These are phyloP conservation scores for Marasmius tenuissimus DNA, from an alignment of 1,284 basidiomycete species.

Conservation along the genomic window DNA sequence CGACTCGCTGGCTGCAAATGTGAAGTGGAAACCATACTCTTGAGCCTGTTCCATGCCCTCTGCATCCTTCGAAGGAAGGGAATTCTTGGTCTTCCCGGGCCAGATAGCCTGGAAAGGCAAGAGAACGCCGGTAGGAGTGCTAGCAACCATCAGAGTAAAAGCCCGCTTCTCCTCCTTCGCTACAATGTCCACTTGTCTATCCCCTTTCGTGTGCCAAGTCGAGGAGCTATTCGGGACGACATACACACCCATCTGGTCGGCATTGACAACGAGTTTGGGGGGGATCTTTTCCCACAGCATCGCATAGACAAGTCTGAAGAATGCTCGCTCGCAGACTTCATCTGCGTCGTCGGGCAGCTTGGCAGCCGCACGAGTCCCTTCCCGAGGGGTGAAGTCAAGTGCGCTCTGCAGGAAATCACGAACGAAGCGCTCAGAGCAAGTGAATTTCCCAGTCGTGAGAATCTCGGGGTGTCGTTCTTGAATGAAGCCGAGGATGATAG, in stretches of 20 bases:
- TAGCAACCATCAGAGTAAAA: slow-evolving; percentile 27
- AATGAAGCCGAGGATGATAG: slow-evolving; percentile 16
- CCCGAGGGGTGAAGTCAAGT: not conserved
- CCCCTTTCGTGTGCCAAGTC: slow-evolving; percentile 21
- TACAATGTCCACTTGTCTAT: slow-evolving; percentile 25
- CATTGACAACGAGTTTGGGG: not conserved
- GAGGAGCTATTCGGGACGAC: slow-evolving; percentile 18
- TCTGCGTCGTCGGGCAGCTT: slow-evolving; percentile 1
- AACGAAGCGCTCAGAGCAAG: slow-evolving; percentile 21
- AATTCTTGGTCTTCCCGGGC: slow-evolving; percentile 18
- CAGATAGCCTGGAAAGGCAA: slow-evolving; percentile 32
- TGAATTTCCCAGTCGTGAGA: slow-evolving; percentile 10
- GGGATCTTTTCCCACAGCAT: not conserved
- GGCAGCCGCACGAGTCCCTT: not conserved
- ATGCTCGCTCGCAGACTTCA: not conserved
- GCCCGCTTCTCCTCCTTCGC: slow-evolving; percentile 29
- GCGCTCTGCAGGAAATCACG: not conserved
- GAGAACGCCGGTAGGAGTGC: slow-evolving; percentile 21
- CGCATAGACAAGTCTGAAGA: not conserved
- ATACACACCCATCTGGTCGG: slow-evolving; percentile 22
- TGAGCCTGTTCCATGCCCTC: slow-evolving; percentile 16
- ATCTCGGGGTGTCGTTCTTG: slow-evolving; percentile 6
- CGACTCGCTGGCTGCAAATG: slow-evolving; percentile 13
- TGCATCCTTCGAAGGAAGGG: slow-evolving; percentile 15
- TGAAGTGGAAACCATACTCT: slow-evolving; percentile 18